Evolutionary conservation across 2,329 filamentous ascomycete species (phyloP).

Genomic region (Leptoxyphium fumago): DNA sequence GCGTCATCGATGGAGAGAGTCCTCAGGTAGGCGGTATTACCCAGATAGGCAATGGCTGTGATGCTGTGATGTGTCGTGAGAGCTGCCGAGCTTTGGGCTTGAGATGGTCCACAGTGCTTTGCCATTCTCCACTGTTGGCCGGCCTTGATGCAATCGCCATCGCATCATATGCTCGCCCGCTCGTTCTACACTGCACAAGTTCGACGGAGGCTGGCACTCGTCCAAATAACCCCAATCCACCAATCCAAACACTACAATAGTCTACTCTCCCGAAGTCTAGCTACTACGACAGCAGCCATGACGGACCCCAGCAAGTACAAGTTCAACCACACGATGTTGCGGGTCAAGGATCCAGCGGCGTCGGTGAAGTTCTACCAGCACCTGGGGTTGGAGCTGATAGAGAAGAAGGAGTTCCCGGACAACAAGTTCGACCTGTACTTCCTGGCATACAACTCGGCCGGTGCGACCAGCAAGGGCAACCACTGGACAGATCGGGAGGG

Average conservation of each 20-base stretch:
- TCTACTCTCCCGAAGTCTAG: background rate
- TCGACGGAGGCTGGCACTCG: too few relatives aligned
- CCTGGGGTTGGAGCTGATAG: slow-evolving; percentile 72
- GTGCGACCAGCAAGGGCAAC: slow-evolving; percentile 57
- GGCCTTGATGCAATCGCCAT: too few relatives aligned
- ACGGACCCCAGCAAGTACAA: slow-evolving; percentile 50
- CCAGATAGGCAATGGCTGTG: too few relatives aligned
- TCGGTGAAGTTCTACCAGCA: slow-evolving; percentile 85
- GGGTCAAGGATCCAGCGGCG: slow-evolving; percentile 83
- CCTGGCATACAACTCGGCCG: slow-evolving; percentile 69
- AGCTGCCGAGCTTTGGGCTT: too few relatives aligned
- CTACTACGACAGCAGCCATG: slow-evolving; percentile 28
- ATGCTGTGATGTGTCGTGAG: too few relatives aligned
- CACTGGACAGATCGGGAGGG: slow-evolving; percentile 61
- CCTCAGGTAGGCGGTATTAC: too few relatives aligned
- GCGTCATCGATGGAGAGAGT: too few relatives aligned
- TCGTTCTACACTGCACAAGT: too few relatives aligned
- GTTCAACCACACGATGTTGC: slow-evolving; percentile 46
- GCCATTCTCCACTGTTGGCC: too few relatives aligned
- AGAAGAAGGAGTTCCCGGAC: slow-evolving; percentile 69
- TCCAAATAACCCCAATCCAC: too few relatives aligned
- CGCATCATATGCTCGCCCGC: too few relatives aligned
- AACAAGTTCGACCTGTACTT: slow-evolving; percentile 94
- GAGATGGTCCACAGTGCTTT: too few relatives aligned
- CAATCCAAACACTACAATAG: background rate